Evolutionary conservation across 2,329 filamentous ascomycete species (phyloP), one percentile per base, ranked within the genome.

Genomic region (Sordariomycetes sp.): DNA sequence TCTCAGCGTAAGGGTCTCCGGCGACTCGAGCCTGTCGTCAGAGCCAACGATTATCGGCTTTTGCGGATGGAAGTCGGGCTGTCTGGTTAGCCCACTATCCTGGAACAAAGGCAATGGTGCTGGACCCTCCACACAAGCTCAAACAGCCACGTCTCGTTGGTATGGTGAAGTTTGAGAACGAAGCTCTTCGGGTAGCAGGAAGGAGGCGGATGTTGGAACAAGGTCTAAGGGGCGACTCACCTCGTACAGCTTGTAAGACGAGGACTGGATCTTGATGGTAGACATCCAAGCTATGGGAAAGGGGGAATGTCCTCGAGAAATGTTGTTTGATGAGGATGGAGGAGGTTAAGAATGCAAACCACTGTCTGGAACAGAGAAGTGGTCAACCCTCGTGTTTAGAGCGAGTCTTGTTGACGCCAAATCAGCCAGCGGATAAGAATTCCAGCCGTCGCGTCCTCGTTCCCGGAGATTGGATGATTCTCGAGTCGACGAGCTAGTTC

Each of bases 171-270:
- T 9, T 29, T 9, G 26, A 29, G 8, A 15, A 29, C 8, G 14
- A 24, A 24, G 21, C 21, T 24, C n/a, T 8, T n/a, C n/a, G n/a
- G 27, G 7, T 11, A 19, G 10, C 33, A 32, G 17, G 26, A 39
- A 34, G 30, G 36, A 40, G 33, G 40, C 33, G 43, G 45, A 44
- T 37, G 42, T 43, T 50, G 49, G 45, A 54, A 49, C 50, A 54
- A 40, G 39, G 49, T 58, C 47, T 51, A 39, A 33, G 43, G 46
- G 48, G 44, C 42, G 55, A 70, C 72, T 71, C 54, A 75, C 70
- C 63, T 75, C 69, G 53, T 69, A 74, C 55, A 71, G 62, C 61
- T 72, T 73, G 57, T 73, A 74, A 44, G 66, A 54, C 49, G 66
- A 59, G 51, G 65, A 68, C 48, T 68, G 65, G 53, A 71, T 70